phyloP scores from a whole-genome alignment of 495 filamentous ascomycete species.

The Aspergillus ellipticus region DNA sequence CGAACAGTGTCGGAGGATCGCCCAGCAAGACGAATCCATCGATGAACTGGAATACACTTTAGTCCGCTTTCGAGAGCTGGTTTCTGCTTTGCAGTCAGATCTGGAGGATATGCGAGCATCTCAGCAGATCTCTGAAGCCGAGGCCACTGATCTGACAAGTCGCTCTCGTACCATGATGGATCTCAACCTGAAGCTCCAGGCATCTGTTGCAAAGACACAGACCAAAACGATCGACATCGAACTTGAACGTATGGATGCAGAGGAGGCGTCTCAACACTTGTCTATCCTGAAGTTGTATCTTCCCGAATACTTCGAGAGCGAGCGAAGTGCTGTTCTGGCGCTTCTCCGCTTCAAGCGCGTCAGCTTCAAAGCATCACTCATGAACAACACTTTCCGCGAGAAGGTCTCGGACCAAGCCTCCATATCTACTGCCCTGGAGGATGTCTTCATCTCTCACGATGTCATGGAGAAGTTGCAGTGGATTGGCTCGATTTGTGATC shows the following conservation, averaged over 20 bases:
- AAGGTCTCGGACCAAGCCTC: slow-evolving; percentile 56
- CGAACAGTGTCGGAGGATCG: slow-evolving; percentile 64
- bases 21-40: slow-evolving; percentile 66
- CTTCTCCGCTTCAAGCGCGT: slow-evolving; percentile 84
- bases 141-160: slow-evolving; percentile 79
- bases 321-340: slow-evolving; percentile 78
- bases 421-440: slow-evolving; percentile 60
- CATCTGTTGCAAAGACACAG: slow-evolving; percentile 83
- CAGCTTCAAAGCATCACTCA: slow-evolving; percentile 79
- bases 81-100: slow-evolving; percentile 79
- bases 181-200: slow-evolving; percentile 87
- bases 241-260: slow-evolving; percentile 78
- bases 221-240: slow-evolving; percentile 92
- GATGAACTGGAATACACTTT: slow-evolving; percentile 89
- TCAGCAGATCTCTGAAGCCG: slow-evolving; percentile 85
- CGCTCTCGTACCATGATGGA: slow-evolving; percentile 93
- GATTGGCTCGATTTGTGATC: slow-evolving; percentile 76
- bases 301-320: slow-evolving; percentile 76
- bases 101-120: slow-evolving; percentile 88
- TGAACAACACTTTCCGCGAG: slow-evolving; percentile 77
- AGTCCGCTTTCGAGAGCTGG: slow-evolving; percentile 80
- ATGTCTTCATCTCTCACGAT: slow-evolving; percentile 71
- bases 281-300: slow-evolving; percentile 84
- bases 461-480: slow-evolving; percentile 81
- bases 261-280: slow-evolving; percentile 84